These are phyloP conservation scores for Coemansia sp. DNA, from an alignment of 192 early-diverging fungal species.

Conservation along the genomic window DNA sequence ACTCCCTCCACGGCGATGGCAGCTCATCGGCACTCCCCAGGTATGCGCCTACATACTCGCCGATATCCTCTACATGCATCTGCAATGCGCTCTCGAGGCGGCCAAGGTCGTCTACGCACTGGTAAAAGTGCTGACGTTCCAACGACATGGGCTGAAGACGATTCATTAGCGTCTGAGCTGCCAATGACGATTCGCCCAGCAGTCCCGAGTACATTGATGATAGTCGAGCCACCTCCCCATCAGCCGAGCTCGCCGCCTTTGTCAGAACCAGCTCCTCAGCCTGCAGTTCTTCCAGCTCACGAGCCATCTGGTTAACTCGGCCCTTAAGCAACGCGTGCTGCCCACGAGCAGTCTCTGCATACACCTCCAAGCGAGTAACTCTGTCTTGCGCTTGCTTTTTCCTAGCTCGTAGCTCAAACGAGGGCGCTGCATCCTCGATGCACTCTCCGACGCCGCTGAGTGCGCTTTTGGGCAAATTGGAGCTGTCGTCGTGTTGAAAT, in stretches of 20 bases:
- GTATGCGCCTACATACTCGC: constrained; percentile 6
- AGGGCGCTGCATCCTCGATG: not conserved
- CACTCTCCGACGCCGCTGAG: not conserved
- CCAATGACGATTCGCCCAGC: constrained; percentile 28
- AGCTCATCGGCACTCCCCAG: constrained; percentile 14
- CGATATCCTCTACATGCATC: not conserved
- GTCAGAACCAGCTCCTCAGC: constrained; percentile 34
- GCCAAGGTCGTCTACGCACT: constrained; percentile 14
- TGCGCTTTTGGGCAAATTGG: not conserved
- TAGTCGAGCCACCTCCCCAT: constrained; percentile 31
- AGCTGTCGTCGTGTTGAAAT: constrained; percentile 1
- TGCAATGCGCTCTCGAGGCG: constrained; percentile 8
- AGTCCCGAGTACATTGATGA: constrained; percentile 21
- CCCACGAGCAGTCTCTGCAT: constrained; percentile 10
- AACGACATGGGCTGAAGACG: constrained; percentile 5
- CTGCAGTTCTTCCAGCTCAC: constrained; percentile 18
- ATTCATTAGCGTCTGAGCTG: constrained; percentile 17
- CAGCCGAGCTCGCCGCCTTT: constrained; percentile 12
- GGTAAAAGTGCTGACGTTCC: constrained; percentile 25
- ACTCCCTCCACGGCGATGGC: constrained; percentile 45
- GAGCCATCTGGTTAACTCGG: constrained; percentile 27
- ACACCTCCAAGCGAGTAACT: constrained; percentile 10
- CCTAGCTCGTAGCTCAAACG: constrained; percentile 26
- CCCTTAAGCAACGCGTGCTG: constrained; percentile 21
- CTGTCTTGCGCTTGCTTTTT: not conserved